Evolutionary conservation across 1,284 basidiomycete genomes (phyloP), one percentile per base, ranked within the genome.

Genomic region (Trichosporon sp.): DNA sequence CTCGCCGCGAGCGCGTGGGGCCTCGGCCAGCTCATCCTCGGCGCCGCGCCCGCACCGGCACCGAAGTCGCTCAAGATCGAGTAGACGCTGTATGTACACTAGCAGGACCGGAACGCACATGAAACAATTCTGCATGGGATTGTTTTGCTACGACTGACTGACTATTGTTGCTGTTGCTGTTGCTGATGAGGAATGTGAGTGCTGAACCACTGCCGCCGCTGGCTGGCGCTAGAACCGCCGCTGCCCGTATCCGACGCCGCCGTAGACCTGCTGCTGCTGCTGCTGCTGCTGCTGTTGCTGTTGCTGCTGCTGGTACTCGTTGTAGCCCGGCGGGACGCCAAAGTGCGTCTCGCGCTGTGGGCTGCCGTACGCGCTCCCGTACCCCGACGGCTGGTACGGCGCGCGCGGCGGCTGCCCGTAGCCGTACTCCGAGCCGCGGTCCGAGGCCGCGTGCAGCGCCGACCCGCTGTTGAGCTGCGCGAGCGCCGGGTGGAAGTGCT

Each of bases 1-100:
- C 86, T 96, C 12, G 77, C 85, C 2, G 88, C 89, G 8, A 92
- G 95, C 27, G 62, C 58, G 13, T 65, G 58, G 31, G 64, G 64
- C 1, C 29, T 71, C n/a, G 68, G 68, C 9, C 53, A 64, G 53
- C 31, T 68, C 25, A 11, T 68, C 2, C 53, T 64, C 15, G 67
- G 63, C 32, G 62, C 66, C 2, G 56, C 56, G 18, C 56, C 56
- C 9, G 18, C 18, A 7, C 29, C 56, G 7, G 3, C 56, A n/a
- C 18, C 29, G 5, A 60, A 60, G 29, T n/a, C 15, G 56, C 29
- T 60, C 11, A 60, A 60, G 27, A 4, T 60, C 2, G 56, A 60
- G 29, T 60, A 60, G 31, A 60, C 18, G 56, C 8, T 60, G 21
- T 60, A 23, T 60, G 23, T 60, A 51, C 47, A 23, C 3, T 23